phyloP scores from a whole-genome alignment of 345 rosid genomes.

The Salix suchowensis region DNA sequence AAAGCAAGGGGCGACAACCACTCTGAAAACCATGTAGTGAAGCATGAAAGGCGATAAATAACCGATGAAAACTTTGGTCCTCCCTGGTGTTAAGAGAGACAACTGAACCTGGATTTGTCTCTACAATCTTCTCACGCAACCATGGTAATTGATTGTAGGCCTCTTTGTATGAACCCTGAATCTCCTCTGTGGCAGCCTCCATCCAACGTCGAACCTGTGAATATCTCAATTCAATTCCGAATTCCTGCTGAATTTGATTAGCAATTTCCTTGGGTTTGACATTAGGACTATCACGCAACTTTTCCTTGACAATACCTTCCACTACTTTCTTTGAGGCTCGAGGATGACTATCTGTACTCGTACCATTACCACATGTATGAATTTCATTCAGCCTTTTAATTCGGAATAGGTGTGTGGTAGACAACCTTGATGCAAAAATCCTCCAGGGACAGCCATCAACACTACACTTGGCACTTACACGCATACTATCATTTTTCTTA shows the following conservation, averaged over 20 bases:
- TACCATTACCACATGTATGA: conserved; percentile 21
- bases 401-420: conserved; percentile 18
- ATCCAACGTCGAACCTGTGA: conserved; percentile 25
- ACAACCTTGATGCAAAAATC: conserved; percentile 21
- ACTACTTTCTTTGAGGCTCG: conserved; percentile 28
- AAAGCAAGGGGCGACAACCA: conserved; percentile 25
- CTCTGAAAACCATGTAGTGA: conserved; percentile 26
- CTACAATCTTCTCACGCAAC: conserved; percentile 20
- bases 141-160: conserved; percentile 24
- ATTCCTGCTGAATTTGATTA: conserved; percentile 18
- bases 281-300: conserved; percentile 17
- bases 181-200: conserved; percentile 21
- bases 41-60: conserved; percentile 21
- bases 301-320: conserved; percentile 24
- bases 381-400: conserved; percentile 14
- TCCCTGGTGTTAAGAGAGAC: conserved; percentile 15
- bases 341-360: conserved; percentile 4
- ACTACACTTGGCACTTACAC: conserved; percentile 27
- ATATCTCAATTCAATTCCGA: conserved; percentile 27
- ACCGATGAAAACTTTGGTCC: conserved; percentile 17
- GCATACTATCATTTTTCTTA: conserved; percentile 22
- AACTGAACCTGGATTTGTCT: conserved; percentile 23
- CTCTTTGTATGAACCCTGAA: conserved; percentile 27
- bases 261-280: conserved; percentile 24
- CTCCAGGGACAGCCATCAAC: conserved; percentile 29